phyloP scores from a whole-genome alignment of 306 rosid genomes.

The Castanea crenata region DNA sequence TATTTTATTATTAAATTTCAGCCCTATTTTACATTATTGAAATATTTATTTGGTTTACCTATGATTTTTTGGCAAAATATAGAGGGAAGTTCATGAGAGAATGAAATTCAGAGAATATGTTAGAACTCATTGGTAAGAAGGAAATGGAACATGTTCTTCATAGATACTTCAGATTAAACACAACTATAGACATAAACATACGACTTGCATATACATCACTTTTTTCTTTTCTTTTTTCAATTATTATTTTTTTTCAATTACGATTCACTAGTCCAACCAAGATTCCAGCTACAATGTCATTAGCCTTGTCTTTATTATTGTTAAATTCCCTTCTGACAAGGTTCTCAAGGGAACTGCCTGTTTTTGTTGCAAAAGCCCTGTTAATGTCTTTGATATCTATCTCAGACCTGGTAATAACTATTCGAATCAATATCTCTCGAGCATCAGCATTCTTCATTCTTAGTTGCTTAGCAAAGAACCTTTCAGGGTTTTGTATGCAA shows the following conservation, averaged over 20 bases:
- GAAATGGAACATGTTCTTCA: too few species aligned
- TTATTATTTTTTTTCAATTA: neutral
- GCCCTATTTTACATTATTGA: too few species aligned
- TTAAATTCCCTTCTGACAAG: slow-evolving; percentile 18
- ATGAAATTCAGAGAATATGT: too few species aligned
- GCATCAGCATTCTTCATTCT: slow-evolving; percentile 21
- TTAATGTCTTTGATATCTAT: slow-evolving; percentile 1
- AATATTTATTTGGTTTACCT: too few species aligned
- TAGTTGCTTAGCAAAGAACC: slow-evolving; percentile 19
- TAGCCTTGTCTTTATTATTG: neutral
- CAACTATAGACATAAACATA: too few species aligned
- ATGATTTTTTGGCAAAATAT: too few species aligned
- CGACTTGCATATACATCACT: neutral
- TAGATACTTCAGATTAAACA: too few species aligned
- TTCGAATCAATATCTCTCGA: slow-evolving; percentile 10
- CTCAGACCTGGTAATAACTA: slow-evolving; percentile 13
- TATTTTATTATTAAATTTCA: too few species aligned
- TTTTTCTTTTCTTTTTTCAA: too few species aligned
- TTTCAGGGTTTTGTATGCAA: slow-evolving; percentile 15
- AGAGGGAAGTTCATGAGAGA: too few species aligned
- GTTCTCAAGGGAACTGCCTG: slow-evolving; percentile 12
- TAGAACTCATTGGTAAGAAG: too few species aligned
- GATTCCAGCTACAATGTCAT: neutral
- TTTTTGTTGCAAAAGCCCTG: slow-evolving; percentile 16
- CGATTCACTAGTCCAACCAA: slow-evolving; percentile 11